phyloP scores from a whole-genome alignment of 164 flowering plant species.

The Stephania japonica region DNA sequence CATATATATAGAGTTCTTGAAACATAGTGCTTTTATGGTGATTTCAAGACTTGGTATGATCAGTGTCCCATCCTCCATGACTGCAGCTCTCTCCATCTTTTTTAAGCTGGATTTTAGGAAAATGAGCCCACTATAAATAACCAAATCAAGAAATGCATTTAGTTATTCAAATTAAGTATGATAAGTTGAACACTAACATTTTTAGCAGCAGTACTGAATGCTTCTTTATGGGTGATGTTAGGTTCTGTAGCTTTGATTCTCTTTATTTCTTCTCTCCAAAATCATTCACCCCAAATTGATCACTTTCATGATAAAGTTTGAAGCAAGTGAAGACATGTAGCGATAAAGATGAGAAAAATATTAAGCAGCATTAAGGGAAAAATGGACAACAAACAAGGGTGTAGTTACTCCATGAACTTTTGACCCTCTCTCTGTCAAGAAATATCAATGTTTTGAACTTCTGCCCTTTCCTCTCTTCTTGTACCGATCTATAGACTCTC shows the following conservation, averaged over 20 bases:
- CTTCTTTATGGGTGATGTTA: conserved; percentile 79
- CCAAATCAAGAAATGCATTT: conserved; percentile 9
- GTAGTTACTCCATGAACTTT: not conserved
- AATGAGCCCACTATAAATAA: conserved; percentile 75
- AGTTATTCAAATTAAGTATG: not conserved
- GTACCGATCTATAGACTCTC: too few relatives aligned
- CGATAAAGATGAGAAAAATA: not conserved
- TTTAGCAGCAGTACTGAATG: conserved; percentile 92
- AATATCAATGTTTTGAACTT: too few relatives aligned
- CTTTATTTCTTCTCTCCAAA: conserved; percentile 75
- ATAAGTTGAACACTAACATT: conserved; percentile 44
- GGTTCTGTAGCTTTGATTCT: conserved; percentile 79
- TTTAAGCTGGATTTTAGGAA: conserved; percentile 45
- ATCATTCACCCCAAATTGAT: not conserved
- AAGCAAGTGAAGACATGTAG: not conserved
- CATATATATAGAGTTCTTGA: too few relatives aligned
- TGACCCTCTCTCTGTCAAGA: too few relatives aligned
- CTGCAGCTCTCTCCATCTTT: conserved; percentile 43
- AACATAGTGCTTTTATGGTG: not conserved
- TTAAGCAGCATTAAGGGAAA: too few relatives aligned
- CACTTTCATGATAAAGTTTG: not conserved
- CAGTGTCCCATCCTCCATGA: conserved; percentile 23
- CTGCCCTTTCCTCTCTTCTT: too few relatives aligned
- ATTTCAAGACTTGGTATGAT: conserved; percentile 32
- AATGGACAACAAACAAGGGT: not conserved